Evolutionary conservation across 495 filamentous ascomycete species (phyloP).

Genomic region (Trichocladium antarcticum): DNA sequence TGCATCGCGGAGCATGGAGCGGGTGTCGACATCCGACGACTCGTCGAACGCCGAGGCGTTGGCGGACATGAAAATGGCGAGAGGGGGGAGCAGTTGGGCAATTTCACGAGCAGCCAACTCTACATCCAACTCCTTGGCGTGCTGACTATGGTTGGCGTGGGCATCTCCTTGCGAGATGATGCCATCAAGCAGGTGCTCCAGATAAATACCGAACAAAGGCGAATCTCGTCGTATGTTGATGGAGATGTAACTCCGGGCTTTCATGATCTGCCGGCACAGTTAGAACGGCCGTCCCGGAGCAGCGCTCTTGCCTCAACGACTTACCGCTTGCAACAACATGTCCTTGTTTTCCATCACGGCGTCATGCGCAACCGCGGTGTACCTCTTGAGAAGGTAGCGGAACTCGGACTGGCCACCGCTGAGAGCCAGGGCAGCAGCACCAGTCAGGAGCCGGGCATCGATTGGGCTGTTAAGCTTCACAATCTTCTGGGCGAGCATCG

Average conservation of each 20-base stretch:
- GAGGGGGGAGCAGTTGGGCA: constrained; percentile 64
- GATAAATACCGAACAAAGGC: constrained; percentile 62
- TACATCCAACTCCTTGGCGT: constrained; percentile 58
- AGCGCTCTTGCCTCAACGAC: constrained; percentile 25
- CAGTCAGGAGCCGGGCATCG: constrained; percentile 72
- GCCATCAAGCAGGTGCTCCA: constrained; percentile 73
- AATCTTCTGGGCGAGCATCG: constrained; percentile 89
- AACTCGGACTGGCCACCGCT: constrained; percentile 68
- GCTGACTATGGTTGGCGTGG: constrained; percentile 36
- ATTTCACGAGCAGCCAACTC: constrained; percentile 77
- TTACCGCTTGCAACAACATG: constrained; percentile 50
- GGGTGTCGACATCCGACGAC: constrained; percentile 47
- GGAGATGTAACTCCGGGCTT: constrained; percentile 69
- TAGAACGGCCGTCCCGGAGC: constrained; percentile 6
- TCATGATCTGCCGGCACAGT: constrained; percentile 43
- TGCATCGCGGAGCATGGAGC: constrained; percentile 69
- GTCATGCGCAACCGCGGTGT: constrained; percentile 59
- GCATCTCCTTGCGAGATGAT: constrained; percentile 83
- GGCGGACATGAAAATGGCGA: constrained; percentile 61
- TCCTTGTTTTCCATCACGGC: constrained; percentile 55
- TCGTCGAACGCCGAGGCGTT: constrained; percentile 36
- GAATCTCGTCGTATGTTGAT: constrained; percentile 54
- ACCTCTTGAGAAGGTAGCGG: constrained; percentile 71
- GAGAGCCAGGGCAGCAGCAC: constrained; percentile 65
- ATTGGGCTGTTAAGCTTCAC: constrained; percentile 64